A percentile compares a stretch with the other conserved stretches of the same genome.
Conservation (phyloP, 2,329 filamentous ascomycete species). For the Colletotrichum sp. region DNA sequence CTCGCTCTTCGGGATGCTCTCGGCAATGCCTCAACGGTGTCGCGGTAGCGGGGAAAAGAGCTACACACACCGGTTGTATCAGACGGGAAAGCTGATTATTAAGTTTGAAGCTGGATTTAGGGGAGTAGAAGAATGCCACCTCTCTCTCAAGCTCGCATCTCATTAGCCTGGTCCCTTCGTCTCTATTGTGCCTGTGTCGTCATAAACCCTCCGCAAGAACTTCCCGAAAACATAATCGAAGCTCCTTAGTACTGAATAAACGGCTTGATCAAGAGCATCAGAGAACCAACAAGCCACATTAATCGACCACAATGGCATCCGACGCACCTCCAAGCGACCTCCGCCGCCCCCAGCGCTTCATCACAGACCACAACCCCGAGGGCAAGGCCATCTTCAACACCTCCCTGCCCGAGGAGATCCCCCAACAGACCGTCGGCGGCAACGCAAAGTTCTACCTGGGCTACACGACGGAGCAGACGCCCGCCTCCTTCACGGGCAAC, state of each 20-base stretch:
- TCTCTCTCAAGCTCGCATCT: not conserved
- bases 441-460: constrained; percentile 27
- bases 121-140: not conserved
- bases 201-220: not conserved
- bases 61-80: not conserved
- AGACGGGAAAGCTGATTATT: not conserved
- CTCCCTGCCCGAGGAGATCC: constrained; percentile 25
- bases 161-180: not conserved
- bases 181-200: not conserved
- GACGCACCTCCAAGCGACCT: not conserved
- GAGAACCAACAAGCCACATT: not conserved
- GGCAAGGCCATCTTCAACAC: constrained; percentile 39
- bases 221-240: not conserved
- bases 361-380: constrained; percentile 36
- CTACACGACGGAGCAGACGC: constrained; percentile 31
- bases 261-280: not conserved
- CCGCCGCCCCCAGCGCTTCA: constrained; percentile 29
- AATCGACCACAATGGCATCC: not conserved
- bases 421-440: constrained; percentile 20
- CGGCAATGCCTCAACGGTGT: not conserved
- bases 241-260: rapidly evolving
- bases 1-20: not conserved
- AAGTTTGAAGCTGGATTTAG: not conserved
- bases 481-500: constrained; percentile 21
- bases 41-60: not conserved